A percentile compares a stretch with the other conserved stretches of the same genome.
Evolutionary conservation across 495 filamentous ascomycete species (phyloP).

Genomic region (Darksidea phi): DNA sequence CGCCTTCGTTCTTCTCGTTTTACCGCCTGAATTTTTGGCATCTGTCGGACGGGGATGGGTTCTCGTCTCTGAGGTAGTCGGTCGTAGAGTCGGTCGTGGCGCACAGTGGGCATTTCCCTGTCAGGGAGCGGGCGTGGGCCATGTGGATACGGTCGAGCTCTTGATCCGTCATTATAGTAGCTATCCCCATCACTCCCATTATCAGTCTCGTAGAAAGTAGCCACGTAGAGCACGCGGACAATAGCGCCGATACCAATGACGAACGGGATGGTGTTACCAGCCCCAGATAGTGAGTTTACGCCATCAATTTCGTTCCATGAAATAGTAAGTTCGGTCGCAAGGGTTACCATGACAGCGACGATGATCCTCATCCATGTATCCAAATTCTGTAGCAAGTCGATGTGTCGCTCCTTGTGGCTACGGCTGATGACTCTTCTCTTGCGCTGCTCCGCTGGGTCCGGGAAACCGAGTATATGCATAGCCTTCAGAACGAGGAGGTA

Average conservation of each 20-base stretch:
- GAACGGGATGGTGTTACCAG: slow-evolving; percentile 46
- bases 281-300: slow-evolving; percentile 34
- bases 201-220: slow-evolving; percentile 1
- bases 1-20: no score
- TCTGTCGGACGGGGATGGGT: no score
- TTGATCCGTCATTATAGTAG: slow-evolving; percentile 1
- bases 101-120: background rate
- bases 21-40: no score
- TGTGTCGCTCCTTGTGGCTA: slow-evolving; percentile 9
- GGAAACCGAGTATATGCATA: background rate
- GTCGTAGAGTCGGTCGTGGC: background rate
- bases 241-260: slow-evolving; percentile 35
- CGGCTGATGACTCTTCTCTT: slow-evolving; percentile 4
- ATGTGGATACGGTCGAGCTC: background rate
- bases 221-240: slow-evolving; percentile 28
- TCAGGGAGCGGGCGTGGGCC: background rate
- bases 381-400: slow-evolving; percentile 23
- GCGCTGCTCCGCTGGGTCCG: background rate
- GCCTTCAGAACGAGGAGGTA: slow-evolving; percentile 16
- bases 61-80: no score
- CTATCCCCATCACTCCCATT: slow-evolving; percentile 10
- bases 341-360: slow-evolving; percentile 37
- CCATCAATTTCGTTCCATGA: slow-evolving; percentile 43
- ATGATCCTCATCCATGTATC: slow-evolving; percentile 38
- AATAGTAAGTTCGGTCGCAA: slow-evolving; percentile 46